Conservation (phyloP, 2,329 filamentous ascomycete genomes). For the Malbranchea zuffiana region DNA sequence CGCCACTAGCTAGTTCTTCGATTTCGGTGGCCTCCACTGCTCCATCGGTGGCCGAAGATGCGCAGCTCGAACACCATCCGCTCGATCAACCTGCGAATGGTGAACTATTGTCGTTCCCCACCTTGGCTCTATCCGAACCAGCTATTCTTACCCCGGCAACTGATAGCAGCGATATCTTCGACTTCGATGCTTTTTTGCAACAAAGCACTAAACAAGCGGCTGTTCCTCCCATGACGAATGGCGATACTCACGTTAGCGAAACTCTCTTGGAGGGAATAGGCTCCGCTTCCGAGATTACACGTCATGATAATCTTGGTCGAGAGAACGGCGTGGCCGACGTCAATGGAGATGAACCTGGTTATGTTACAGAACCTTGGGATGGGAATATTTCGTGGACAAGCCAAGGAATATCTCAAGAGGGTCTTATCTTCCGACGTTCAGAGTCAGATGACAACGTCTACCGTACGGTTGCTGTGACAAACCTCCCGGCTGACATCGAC, state of each 20-base stretch:
- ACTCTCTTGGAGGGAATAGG: slow-evolving; percentile 14
- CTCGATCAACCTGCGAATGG: background rate
- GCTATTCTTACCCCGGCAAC: background rate
- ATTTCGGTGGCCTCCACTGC: background rate
- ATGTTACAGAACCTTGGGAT: slow-evolving; percentile 12
- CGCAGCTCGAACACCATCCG: background rate
- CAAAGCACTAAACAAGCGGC: background rate
- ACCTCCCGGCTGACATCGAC: slow-evolving; percentile 18
- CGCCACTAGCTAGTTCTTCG: background rate
- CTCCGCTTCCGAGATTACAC: slow-evolving; percentile 8
- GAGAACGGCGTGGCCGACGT: background rate
- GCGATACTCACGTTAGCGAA: background rate
- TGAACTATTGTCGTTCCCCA: background rate
- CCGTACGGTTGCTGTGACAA: slow-evolving; percentile 23
- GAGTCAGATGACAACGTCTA: slow-evolving; percentile 18
- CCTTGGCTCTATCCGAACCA: background rate
- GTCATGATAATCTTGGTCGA: slow-evolving; percentile 6
- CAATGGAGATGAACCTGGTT: background rate
- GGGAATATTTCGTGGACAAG: slow-evolving; percentile 14
- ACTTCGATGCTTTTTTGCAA: background rate
- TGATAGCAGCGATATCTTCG: background rate
- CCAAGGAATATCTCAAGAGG: slow-evolving; percentile 23
- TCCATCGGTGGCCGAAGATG: background rate
- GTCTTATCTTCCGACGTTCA: slow-evolving; percentile 23
- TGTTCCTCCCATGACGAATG: background rate